Percentiles rank a stretch among this genome's conserved stretches.
phyloP scores from a whole-genome alignment of 441 rosid species.

The Gossypium schwendimanii region DNA sequence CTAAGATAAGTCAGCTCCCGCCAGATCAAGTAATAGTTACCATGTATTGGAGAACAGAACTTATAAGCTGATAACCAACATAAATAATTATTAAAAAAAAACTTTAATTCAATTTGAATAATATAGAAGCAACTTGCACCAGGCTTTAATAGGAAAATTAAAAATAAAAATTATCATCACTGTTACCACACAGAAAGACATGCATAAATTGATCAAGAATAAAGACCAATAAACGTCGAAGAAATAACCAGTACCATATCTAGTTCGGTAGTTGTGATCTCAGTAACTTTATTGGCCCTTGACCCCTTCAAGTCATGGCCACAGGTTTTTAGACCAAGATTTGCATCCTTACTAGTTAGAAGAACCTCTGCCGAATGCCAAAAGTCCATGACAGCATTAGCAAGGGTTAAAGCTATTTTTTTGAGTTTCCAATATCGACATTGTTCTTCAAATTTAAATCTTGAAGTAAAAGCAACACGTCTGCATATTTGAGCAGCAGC shows the following conservation, averaged over 20 bases:
- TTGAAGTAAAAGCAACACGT: constrained; percentile 58
- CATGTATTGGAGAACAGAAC: background rate
- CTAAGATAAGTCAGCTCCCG: background rate
- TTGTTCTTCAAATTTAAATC: constrained; percentile 51
- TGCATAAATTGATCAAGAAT: constrained; percentile 3
- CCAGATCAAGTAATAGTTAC: background rate
- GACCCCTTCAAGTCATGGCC: constrained; percentile 29
- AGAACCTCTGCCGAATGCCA: constrained; percentile 71
- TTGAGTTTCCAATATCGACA: constrained; percentile 46
- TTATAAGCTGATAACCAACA: background rate
- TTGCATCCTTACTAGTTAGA: constrained; percentile 25
- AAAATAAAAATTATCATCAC: constrained; percentile 3
- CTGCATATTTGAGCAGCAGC: constrained; percentile 89
- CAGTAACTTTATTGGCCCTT: constrained; percentile 32
- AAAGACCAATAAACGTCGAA: constrained; percentile 15
- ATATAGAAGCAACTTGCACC: background rate
- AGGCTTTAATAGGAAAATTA: background rate
- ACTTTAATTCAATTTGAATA: background rate
- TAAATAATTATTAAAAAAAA: background rate
- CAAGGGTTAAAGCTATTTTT: constrained; percentile 56
- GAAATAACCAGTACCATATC: constrained; percentile 35
- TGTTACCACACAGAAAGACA: constrained; percentile 8
- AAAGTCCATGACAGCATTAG: constrained; percentile 82
- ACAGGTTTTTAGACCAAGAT: constrained; percentile 26
- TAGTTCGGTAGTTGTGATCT: constrained; percentile 34